Evolutionary conservation across 352 stramenopile species (phyloP).

Genomic region (Hyaloperonospora brassicae): DNA sequence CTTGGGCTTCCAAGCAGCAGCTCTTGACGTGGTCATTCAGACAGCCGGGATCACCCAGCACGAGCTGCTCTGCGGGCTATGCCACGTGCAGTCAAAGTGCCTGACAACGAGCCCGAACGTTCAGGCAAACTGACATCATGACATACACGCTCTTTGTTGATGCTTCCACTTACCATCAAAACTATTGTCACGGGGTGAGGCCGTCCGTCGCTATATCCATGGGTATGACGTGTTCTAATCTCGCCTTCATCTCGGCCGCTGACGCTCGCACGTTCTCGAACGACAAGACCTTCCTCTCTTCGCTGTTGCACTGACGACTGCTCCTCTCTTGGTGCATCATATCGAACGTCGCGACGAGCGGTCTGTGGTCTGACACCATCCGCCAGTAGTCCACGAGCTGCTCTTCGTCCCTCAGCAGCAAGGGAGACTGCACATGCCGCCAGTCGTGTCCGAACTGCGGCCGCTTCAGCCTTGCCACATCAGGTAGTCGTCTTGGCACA

Average conservation of each 20-base stretch:
- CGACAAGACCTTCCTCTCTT: slow-evolving; percentile 4
- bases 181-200: slow-evolving; percentile 19
- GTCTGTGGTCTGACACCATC: slow-evolving; percentile 72
- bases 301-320: slow-evolving; percentile 1
- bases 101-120: no score
- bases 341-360: slow-evolving; percentile 58
- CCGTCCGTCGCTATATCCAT: slow-evolving; percentile 23
- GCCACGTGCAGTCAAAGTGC: no score
- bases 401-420: slow-evolving; percentile 43
- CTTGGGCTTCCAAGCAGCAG: no score
- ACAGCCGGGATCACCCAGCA: no score
- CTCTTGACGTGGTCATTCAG: no score
- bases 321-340: slow-evolving; percentile 19
- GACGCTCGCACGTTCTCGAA: slow-evolving; percentile 18
- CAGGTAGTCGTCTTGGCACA: slow-evolving; percentile 50
- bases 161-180: slow-evolving; percentile 27
- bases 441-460: slow-evolving; percentile 73
- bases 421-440: slow-evolving; percentile 33
- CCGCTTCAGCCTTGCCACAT: slow-evolving; percentile 63
- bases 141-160: not conserved
- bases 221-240: slow-evolving; percentile 10
- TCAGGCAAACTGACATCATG: not conserved
- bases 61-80: no score
- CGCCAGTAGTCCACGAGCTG: slow-evolving; percentile 77
- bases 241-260: slow-evolving; percentile 21